Evolutionary conservation across 2,329 filamentous ascomycete genomes (phyloP).

Genomic region (Dothideomycetes sp.): DNA sequence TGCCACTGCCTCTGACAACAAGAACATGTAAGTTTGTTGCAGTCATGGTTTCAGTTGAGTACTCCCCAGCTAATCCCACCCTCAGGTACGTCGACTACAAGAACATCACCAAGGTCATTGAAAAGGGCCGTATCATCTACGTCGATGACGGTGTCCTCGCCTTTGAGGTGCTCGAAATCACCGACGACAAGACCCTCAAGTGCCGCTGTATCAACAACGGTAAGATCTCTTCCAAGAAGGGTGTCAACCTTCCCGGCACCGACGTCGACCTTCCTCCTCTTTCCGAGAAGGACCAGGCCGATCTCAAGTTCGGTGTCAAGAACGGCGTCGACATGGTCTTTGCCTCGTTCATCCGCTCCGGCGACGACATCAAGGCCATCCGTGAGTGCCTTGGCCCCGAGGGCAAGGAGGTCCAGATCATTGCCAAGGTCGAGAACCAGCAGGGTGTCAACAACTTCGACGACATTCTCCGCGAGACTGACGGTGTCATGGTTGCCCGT

Average conservation of each 20-base stretch:
- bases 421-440: conserved; percentile 99
- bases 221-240: conserved; percentile 97
- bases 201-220: conserved; percentile 91
- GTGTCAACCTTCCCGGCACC: conserved; percentile 97
- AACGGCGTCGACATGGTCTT: conserved; percentile 99
- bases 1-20: conserved; percentile 67
- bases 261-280: conserved; percentile 96
- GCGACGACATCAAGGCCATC: conserved; percentile 86
- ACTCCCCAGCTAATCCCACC: background rate
- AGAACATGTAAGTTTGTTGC: conserved; percentile 71
- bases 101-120: conserved; percentile 99
- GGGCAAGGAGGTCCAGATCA: conserved; percentile 96
- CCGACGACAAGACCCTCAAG: conserved; percentile 80
- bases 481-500: conserved; percentile 99
- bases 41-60: too few relatives aligned
- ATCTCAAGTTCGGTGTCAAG: conserved; percentile 92
- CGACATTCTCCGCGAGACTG: conserved; percentile 89
- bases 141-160: conserved; percentile 97
- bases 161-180: conserved; percentile 81
- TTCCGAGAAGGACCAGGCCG: conserved; percentile 94
- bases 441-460: conserved; percentile 99
- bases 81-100: conserved; percentile 93
- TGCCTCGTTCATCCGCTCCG: conserved; percentile 93
- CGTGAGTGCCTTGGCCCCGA: conserved; percentile 82
- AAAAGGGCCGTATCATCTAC: conserved; percentile 85